These are phyloP conservation scores for Coemansia umbellata DNA, from an alignment of 192 early-diverging fungal species.

Conservation along the genomic window DNA sequence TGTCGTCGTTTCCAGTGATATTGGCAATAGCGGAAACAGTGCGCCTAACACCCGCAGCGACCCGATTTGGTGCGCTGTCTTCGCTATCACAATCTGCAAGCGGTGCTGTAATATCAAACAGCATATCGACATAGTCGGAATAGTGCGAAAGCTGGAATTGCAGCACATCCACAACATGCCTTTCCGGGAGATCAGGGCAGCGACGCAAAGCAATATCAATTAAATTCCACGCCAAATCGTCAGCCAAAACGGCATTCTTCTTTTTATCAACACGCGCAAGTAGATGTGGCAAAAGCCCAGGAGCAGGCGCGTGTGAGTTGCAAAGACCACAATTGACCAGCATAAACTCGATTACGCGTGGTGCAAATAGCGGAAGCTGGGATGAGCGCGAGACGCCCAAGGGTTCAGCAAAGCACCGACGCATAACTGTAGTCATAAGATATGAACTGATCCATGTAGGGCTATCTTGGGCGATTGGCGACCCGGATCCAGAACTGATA, in stretches of 20 bases:
- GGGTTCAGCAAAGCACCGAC: conserved; percentile 51
- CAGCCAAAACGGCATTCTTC: conserved; percentile 6
- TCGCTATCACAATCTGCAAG: not conserved
- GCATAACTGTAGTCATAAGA: conserved; percentile 52
- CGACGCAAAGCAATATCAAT: conserved; percentile 28
- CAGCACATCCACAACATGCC: conserved; percentile 31
- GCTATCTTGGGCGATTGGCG: not conserved
- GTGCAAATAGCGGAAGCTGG: conserved; percentile 46
- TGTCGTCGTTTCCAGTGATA: conserved; percentile 24
- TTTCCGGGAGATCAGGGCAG: conserved; percentile 47
- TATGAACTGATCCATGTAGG: conserved; percentile 47
- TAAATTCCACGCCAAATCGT: conserved; percentile 38
- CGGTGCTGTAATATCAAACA: conserved; percentile 17
- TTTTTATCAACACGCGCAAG: conserved; percentile 41
- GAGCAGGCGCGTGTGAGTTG: conserved; percentile 46
- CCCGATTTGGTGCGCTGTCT: not conserved
- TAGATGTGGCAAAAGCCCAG: conserved; percentile 42
- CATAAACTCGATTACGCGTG: conserved; percentile 49
- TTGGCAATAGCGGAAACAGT: conserved; percentile 26
- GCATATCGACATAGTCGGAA: conserved; percentile 7
- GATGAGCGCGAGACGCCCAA: conserved; percentile 46
- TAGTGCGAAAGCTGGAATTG: conserved; percentile 43
- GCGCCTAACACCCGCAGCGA: conserved; percentile 23
- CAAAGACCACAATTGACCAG: conserved; percentile 43
- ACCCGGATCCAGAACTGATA: conserved; percentile 4